Evolutionary conservation across 2,329 filamentous ascomycete species (phyloP), one percentile per base, ranked within the genome.

Genomic region (Microdochium trichocladiopsis): DNA sequence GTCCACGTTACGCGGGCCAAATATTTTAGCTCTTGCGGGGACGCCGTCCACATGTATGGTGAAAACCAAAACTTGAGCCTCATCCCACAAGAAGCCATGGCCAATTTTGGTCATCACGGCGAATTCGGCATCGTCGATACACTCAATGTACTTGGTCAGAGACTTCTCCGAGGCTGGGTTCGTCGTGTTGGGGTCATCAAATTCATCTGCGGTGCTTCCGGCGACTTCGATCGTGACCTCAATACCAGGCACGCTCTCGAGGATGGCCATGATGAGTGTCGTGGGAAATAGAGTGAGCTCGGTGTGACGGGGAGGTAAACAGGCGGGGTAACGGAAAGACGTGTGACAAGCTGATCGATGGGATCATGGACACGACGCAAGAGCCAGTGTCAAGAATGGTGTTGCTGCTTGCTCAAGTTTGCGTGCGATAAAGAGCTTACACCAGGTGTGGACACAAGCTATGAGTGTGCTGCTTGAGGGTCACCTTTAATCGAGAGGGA

Each of bases 61-160:
- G 25, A 61, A 53, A 2, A 22, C 3, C 2, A 69, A 52, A 9
- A 52, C 23, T 22, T 63, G 55, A 8, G 59, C 50, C 10, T 52
- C 60, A 11, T 59, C 53, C 62, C 62, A 67, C 2, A 53, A 8
- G 48, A 66, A 68, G 25, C 18, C 24, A 2, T 56, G 16, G 24
- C 51, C 6, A 1, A 66, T 47, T 1, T 50, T 28, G 18, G 61
- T 11, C 4, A 25, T 18, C 24, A 68, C 37, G 5, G 56, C 25
- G 50, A 68, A 69, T 11, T 59, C 50, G 16, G 58, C 43, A n/a
- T 65, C 50, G 23, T 66, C 58, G 11, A 56, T 37, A 8, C 61
- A 63, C 55, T 69, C 61, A 28, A 69, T 61, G 50, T 66, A 69
- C 47, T 64, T 60, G 12, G 48, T 55, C 47, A 57, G 10, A 16